phyloP scores from a whole-genome alignment of 176 grass and related monocot species.

The Poa annua region DNA sequence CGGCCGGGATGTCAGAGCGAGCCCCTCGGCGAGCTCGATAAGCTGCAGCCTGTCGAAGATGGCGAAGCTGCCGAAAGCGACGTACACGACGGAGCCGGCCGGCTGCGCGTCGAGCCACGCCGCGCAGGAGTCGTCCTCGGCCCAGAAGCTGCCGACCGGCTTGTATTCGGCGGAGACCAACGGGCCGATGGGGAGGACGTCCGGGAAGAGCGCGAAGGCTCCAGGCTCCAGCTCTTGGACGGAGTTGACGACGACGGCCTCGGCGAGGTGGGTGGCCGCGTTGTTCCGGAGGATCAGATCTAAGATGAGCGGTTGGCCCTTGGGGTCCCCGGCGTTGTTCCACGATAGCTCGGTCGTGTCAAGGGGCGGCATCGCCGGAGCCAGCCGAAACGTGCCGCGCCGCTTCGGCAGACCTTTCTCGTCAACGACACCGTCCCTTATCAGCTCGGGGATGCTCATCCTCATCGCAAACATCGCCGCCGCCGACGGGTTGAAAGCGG shows the following conservation, averaged over 20 bases:
- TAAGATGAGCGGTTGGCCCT: slow-evolving; percentile 16
- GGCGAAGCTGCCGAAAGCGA: slow-evolving; percentile 73
- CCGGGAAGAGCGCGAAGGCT: slow-evolving; percentile 38
- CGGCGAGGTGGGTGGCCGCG: slow-evolving; percentile 46
- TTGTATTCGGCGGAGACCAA: slow-evolving; percentile 32
- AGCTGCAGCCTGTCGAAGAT: slow-evolving; percentile 52
- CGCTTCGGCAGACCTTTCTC: slow-evolving; percentile 42
- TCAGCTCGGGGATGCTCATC: slow-evolving; percentile 54
- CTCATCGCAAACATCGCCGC: slow-evolving; percentile 36
- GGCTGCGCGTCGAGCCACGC: slow-evolving; percentile 57
- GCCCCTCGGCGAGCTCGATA: slow-evolving; percentile 63
- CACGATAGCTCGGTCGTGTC: slow-evolving; percentile 48
- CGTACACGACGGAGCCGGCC: slow-evolving; percentile 64
- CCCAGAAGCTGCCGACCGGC: slow-evolving; percentile 55
- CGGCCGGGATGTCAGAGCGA: slow-evolving; percentile 49
- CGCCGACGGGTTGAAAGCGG: slow-evolving; percentile 49
- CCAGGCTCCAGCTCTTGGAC: slow-evolving; percentile 56
- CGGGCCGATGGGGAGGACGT: slow-evolving; percentile 56
- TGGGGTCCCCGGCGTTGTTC: slow-evolving; percentile 45
- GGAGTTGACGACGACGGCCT: slow-evolving; percentile 57
- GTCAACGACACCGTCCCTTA: slow-evolving; percentile 53
- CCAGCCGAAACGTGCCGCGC: slow-evolving; percentile 54
- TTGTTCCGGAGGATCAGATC: slow-evolving; percentile 43
- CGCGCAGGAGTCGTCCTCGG: slow-evolving; percentile 45
- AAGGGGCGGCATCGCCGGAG: slow-evolving; percentile 49